Percentiles rank a stretch among this genome's conserved stretches.
Conservation (phyloP, 441 rosid species). For the Iberis amara region DNA sequence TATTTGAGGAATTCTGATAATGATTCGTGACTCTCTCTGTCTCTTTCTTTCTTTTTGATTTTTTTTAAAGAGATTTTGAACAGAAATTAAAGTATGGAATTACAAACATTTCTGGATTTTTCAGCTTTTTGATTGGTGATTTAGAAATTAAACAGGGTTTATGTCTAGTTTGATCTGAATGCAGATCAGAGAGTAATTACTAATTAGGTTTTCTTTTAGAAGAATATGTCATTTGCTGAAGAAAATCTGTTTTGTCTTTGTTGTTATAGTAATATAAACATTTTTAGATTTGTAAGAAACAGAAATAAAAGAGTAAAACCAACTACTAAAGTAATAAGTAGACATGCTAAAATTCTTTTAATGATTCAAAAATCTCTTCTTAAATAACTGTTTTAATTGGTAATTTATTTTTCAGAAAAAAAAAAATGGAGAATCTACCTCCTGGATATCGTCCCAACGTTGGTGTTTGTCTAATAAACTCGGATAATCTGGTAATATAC, state of each 20-base stretch:
- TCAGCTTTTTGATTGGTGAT: slow-evolving; percentile 1
- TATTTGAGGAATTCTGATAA: background rate
- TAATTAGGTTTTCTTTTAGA: background rate
- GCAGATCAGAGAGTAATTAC: background rate
- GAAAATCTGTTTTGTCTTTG: background rate
- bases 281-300: background rate
- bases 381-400: background rate
- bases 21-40: background rate
- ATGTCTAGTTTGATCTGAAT: background rate
- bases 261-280: slow-evolving; percentile 1
- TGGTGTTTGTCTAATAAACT: slow-evolving; percentile 89
- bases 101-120: background rate
- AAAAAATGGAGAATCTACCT: slow-evolving; percentile 76
- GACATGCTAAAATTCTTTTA: background rate
- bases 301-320: background rate
- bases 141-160: background rate
- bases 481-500: slow-evolving; percentile 61
- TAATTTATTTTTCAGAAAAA: slow-evolving; percentile 7
- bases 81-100: background rate
- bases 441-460: slow-evolving; percentile 95
- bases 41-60: background rate
- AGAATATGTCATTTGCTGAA: background rate
- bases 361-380: background rate
- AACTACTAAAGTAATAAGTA: background rate
- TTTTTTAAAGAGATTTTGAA: background rate